phyloP scores from a whole-genome alignment of 2,329 filamentous ascomycete genomes.

The Sporothrix humicola region DNA sequence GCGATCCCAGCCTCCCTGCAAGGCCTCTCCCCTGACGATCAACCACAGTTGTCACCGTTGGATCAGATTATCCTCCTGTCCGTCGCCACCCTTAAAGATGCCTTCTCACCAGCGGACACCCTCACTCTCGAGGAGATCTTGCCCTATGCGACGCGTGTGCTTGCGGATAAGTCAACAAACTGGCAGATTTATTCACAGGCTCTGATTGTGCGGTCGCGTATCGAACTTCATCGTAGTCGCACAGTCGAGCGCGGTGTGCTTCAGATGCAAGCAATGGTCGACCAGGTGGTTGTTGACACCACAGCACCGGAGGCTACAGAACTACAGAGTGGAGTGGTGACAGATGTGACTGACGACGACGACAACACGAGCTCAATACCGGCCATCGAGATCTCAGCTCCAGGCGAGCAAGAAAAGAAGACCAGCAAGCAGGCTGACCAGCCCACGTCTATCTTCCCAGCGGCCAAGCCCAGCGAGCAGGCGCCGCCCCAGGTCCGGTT shows the following conservation, averaged over 20 bases:
- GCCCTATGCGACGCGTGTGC: constrained; percentile 86
- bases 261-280: constrained; percentile 92
- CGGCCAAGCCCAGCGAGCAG: constrained; percentile 74
- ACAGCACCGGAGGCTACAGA: constrained; percentile 41
- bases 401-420: constrained; percentile 41
- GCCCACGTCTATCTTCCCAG: constrained; percentile 80
- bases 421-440: constrained; percentile 56
- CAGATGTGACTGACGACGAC: not conserved
- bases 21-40: constrained; percentile 73
- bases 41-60: constrained; percentile 79
- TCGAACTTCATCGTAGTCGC: constrained; percentile 84
- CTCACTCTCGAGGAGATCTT: constrained; percentile 92
- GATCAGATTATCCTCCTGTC: constrained; percentile 92
- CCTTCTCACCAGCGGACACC: constrained; percentile 78
- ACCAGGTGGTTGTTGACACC: constrained; percentile 92
- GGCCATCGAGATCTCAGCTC: constrained; percentile 52
- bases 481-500: constrained; percentile 78
- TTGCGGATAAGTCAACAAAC: constrained; percentile 88
- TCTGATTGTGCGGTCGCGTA: constrained; percentile 83
- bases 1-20: constrained; percentile 66
- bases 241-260: constrained; percentile 89
- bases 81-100: constrained; percentile 86
- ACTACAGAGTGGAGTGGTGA: not conserved
- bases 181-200: constrained; percentile 99
- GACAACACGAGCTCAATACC: constrained; percentile 49